Base-by-base conservation (phyloP, 164 flowering plant species). In the Buxus sempervirens region DNA sequence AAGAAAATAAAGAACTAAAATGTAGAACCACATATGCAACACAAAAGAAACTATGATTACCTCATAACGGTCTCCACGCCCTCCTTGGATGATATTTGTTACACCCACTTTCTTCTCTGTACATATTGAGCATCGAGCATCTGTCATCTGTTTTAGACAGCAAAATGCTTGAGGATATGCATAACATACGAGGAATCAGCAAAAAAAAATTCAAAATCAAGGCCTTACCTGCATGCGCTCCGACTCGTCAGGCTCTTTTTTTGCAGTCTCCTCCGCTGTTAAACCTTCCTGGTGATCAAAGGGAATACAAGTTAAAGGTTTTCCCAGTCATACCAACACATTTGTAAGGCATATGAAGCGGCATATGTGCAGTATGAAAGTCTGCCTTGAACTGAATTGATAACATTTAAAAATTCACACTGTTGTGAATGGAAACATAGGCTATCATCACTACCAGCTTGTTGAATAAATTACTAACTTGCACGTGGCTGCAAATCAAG, bases 111-210 rank as follows among this genome's bases (percentile, higher is more conserved):
- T 89, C 63, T 75, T 82, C 80, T 87, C 90, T 14, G 7, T 69
- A 85, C 98, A 95, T 83, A 94, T 87, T 69, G 73, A 71, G 80
- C 99, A 95, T 14, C 88, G 83, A 72, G 93, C 96, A 88, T 90
- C 97, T 1, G 98, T 95, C 97, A 95, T 95, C 98, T 92, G 88
- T 53, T 41, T 41, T 66, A 72, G 22, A 64, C 38, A 16, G 54
- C 4, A 4, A 20, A 65, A 18, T 28, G 38, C 49, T 48, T n/a
- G 8, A 32, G 6, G 48, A 51, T 15, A 27, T 61, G 54, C 65
- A 2, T 24, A 48, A 1, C 8, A 68, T 20, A 25, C 18, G 48
- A 18, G 27, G 22, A 45, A 25, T 18, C 22, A 38, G 61, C 15
- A 71, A 0, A 26, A 41, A 41, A 41, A 41, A 41, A 41, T 5